A percentile compares a stretch with the other conserved stretches of the same genome.
Evolutionary conservation across 1,284 basidiomycete species (phyloP).

Genomic region (Chalciporus sp.): DNA sequence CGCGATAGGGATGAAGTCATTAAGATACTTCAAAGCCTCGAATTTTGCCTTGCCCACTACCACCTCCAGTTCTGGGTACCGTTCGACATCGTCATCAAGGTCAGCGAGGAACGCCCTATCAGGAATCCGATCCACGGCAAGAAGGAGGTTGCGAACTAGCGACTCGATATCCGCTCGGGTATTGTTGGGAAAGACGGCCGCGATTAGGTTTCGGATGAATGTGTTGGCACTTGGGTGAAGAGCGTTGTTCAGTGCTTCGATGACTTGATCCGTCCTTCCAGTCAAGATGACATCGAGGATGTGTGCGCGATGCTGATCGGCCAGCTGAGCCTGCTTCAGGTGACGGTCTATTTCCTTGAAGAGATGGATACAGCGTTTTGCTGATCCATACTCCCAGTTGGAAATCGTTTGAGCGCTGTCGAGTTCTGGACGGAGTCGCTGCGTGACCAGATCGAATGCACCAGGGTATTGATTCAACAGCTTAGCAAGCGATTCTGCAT

Average conservation of each 20-base stretch:
- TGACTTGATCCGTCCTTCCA: constrained; percentile 8
- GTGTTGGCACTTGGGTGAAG: not conserved
- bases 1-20: not conserved
- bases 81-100: constrained; percentile 8
- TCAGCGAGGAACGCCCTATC: constrained; percentile 27
- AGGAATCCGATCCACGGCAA: not conserved
- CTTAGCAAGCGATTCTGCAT: constrained; percentile 17
- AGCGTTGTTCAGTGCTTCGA: not conserved
- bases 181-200: not conserved
- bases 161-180: not conserved
- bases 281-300: constrained; percentile 18
- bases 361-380: constrained; percentile 29
- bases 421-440: not conserved
- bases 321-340: constrained; percentile 9
- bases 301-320: not conserved
- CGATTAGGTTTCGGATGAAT: not conserved
- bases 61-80: constrained; percentile 10
- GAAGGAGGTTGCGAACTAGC: not conserved
- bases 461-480: constrained; percentile 19
- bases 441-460: constrained; percentile 14
- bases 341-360: constrained; percentile 16
- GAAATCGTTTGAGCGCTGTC: not conserved
- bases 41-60: constrained; percentile 5
- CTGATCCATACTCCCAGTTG: constrained; percentile 8
- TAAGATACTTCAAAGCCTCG: constrained; percentile 16